Evolutionary conservation across 1,139 yeast genomes (phyloP), one percentile per base, ranked within the genome.

Genomic region (Blastobotrys aristatus): DNA sequence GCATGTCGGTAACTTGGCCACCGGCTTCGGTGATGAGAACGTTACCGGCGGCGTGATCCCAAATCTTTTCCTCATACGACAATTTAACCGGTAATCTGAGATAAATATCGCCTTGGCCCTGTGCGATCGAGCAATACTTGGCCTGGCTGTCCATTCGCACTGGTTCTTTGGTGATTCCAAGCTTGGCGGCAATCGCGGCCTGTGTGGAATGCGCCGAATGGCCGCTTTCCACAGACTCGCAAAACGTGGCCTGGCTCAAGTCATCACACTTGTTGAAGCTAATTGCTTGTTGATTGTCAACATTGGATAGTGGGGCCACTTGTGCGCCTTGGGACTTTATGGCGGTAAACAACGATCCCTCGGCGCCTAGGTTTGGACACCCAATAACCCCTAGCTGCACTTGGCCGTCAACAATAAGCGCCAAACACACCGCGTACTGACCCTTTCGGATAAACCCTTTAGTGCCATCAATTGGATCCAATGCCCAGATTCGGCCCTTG

Each of bases 11-110:
- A 24, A 92, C 97, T 46, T 72, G 66, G 7, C 98, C 98, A 40
- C 97, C 97, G 57, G 95, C 86, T 66, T 94, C 98, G 32, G 78
- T 74, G 38, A 94, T 81, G 55, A 92, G 76, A 11, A 90, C 73
- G 58, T 85, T 84, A 4, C 98, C 99, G 2, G 97, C 95, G 21
- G 97, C 97, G 65, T 92, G 99, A 66, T 92, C 99, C 98, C 98
- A 92, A 52, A 92, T 89, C 69, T 94, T 92, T 64, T 92, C 99
- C 60, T 87, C 78, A 65, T 90, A 92, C 2, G 76, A 69, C 45
- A 79, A 75, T 55, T 77, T 80, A 42, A 83, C 79, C 11, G 99
- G 98, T 51, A 94, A 71, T 57, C 99, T 81, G 54, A 92, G 73
- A 59, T 94, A 92, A 22, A 90, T 78, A 61, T 92, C 97, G 3